Evolutionary conservation across 306 rosid genomes (phyloP).

Genomic region (Leucaena leucocephala): DNA sequence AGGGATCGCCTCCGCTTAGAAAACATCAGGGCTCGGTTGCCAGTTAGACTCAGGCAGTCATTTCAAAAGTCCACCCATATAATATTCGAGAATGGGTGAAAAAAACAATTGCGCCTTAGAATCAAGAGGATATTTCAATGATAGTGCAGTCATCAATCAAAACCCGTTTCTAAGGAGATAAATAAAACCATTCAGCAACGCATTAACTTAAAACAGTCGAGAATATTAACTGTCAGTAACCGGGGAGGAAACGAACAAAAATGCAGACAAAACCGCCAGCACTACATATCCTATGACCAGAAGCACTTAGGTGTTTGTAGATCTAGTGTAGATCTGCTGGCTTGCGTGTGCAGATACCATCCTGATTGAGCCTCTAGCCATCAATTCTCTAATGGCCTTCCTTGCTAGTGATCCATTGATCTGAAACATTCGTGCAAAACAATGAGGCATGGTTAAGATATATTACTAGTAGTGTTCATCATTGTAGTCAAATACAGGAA

Average conservation of each 20-base stretch:
- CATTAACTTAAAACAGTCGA: constrained; percentile 24
- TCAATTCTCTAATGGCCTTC: constrained; percentile 67
- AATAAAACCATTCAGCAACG: constrained; percentile 6
- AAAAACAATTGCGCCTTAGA: neutral
- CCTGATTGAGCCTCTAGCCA: constrained; percentile 71
- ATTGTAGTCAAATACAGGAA: neutral
- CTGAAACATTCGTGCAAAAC: constrained; percentile 38
- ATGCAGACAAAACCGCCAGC: constrained; percentile 9
- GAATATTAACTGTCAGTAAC: constrained; percentile 7
- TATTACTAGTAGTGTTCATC: neutral
- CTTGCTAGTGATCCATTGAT: constrained; percentile 77
- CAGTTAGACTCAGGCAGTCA: too few relatives aligned
- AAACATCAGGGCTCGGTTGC: too few relatives aligned
- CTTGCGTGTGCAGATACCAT: constrained; percentile 75
- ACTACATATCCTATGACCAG: constrained; percentile 31
- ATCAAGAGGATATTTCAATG: neutral
- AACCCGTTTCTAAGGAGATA: neutral
- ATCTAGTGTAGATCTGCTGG: constrained; percentile 77
- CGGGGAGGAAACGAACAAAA: neutral
- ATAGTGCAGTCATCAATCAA: neutral
- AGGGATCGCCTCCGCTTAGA: too few relatives aligned
- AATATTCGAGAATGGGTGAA: too few relatives aligned
- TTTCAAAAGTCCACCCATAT: too few relatives aligned
- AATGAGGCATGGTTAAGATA: neutral
- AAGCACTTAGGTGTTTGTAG: constrained; percentile 63